phyloP scores from a whole-genome alignment of 2,329 filamentous ascomycete species.

The Pseudocercospora fuligena region DNA sequence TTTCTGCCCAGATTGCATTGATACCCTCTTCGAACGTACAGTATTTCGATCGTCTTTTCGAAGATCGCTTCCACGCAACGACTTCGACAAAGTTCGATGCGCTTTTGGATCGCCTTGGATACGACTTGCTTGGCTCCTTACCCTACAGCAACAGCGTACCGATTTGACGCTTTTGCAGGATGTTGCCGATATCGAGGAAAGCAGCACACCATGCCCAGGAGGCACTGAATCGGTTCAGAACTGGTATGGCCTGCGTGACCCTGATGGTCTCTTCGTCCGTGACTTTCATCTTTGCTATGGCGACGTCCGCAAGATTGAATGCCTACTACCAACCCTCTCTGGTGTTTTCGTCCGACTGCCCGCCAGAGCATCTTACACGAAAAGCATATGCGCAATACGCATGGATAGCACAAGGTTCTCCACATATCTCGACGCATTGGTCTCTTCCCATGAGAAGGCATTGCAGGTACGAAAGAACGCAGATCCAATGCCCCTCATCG shows the following conservation, averaged over 20 bases:
- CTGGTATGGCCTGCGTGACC: constrained; percentile 79
- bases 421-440: constrained; percentile 61
- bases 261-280: constrained; percentile 67
- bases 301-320: constrained; percentile 74
- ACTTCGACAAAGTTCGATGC: constrained; percentile 67
- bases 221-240: constrained; percentile 60
- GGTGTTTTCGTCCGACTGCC: constrained; percentile 64
- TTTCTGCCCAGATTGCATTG: constrained; percentile 82
- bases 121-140: constrained; percentile 81
- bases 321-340: constrained; percentile 72
- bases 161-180: constrained; percentile 72
- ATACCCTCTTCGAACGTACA: constrained; percentile 69
- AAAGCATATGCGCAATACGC: constrained; percentile 71
- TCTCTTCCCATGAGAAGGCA: constrained; percentile 56
- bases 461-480: constrained; percentile 45
- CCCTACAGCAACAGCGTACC: constrained; percentile 68
- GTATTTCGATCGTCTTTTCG: constrained; percentile 71
- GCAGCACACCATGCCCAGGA: constrained; percentile 63
- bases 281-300: constrained; percentile 77
- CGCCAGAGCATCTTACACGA: constrained; percentile 53
- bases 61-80: constrained; percentile 61
- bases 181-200: constrained; percentile 67
- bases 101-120: constrained; percentile 84
- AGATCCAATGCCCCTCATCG: constrained; percentile 66
- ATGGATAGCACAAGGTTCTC: constrained; percentile 63